Base-by-base conservation (phyloP, 2,329 filamentous ascomycete genomes). In the Pyrenochaeta sp. region DNA sequence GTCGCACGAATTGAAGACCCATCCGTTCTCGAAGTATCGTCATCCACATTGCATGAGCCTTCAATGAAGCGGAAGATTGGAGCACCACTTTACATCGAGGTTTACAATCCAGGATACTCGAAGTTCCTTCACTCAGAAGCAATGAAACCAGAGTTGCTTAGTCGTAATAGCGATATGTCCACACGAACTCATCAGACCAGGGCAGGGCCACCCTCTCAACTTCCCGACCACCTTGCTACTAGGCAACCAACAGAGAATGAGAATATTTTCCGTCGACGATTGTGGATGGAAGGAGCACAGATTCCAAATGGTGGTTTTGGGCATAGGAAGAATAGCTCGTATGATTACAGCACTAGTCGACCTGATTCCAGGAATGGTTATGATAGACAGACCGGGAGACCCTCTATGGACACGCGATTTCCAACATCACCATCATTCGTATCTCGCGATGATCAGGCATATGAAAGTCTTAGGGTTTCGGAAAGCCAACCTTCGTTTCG, bases 101-200 rank as follows among this genome's bases (percentile, higher is more conserved):
- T 86, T 8, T 76, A 72, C 7, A 85, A 81, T 17, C 79, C 81
- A 2, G 82, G 82, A 11, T 87, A 87, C 58, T 75, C 72, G 26
- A 81, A 81, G 40, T 85, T 86, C 53, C 64, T 77, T 7, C 57
- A 72, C 52, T 53, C 59, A 3, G 51, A 55, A 7, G 26, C 61
- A 45, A 35, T 35, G 10, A 41, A 46, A 20, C 46, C 58, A 24
- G 26, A 46, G 11, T 36, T 60, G 7, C 22, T 39, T n/a, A 51
- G 23, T 23, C 54, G 51, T 17, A 32, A 48, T 8, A 60, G 44
- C 21, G 50, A 60, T 35, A n/a, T 52, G 10, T 57, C 55, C 11
- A 21, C 41, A 8, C 52, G 35, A 23, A 41, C 57, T 30, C 20
- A 46, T 7, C 43, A 57, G 23, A 22, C 30, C 18, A 29, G 29